These are phyloP conservation scores for Teunomyces funiuensis DNA, from an alignment of 805 yeast genomes.

Conservation along the genomic window DNA sequence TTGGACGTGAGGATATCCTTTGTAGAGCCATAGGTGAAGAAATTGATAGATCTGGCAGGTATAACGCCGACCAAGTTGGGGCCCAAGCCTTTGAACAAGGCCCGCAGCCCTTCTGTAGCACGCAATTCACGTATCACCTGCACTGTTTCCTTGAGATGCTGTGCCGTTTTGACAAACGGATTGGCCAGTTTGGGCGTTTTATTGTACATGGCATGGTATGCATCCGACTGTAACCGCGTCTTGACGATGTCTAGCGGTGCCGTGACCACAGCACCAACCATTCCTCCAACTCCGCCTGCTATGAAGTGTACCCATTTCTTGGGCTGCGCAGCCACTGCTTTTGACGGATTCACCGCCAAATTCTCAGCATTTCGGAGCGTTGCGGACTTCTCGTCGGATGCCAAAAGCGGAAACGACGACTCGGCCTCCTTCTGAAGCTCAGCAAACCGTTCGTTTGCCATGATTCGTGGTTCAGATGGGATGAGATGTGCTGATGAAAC, in stretches of 20 bases:
- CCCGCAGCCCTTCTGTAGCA: constrained; percentile 74
- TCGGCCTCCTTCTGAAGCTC: constrained; percentile 53
- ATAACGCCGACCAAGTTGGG: constrained; percentile 97
- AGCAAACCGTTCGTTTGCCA: constrained; percentile 8
- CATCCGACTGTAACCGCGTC: constrained; percentile 90
- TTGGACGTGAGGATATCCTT: constrained; percentile 69
- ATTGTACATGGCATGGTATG: constrained; percentile 60
- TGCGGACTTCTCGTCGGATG: constrained; percentile 71
- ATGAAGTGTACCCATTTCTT: constrained; percentile 72
- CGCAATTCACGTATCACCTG: constrained; percentile 69
- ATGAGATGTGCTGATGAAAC: background rate
- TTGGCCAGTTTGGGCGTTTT: constrained; percentile 39
- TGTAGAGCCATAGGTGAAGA: constrained; percentile 93
- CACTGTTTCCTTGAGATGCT: constrained; percentile 83
- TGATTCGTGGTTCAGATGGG: constrained; percentile 6
- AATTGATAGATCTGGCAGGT: constrained; percentile 96
- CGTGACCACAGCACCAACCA: constrained; percentile 94
- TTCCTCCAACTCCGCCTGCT: constrained; percentile 95
- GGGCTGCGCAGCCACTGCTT: constrained; percentile 4
- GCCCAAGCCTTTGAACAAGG: constrained; percentile 91
- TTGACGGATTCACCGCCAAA: constrained; percentile 17
- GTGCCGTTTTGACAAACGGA: constrained; percentile 47
- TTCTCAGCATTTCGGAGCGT: constrained; percentile 43
- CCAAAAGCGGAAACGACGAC: constrained; percentile 60
- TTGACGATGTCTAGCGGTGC: constrained; percentile 96